Evolutionary conservation across 306 rosid genomes (phyloP).

Genomic region (Dicorynia guianensis): DNA sequence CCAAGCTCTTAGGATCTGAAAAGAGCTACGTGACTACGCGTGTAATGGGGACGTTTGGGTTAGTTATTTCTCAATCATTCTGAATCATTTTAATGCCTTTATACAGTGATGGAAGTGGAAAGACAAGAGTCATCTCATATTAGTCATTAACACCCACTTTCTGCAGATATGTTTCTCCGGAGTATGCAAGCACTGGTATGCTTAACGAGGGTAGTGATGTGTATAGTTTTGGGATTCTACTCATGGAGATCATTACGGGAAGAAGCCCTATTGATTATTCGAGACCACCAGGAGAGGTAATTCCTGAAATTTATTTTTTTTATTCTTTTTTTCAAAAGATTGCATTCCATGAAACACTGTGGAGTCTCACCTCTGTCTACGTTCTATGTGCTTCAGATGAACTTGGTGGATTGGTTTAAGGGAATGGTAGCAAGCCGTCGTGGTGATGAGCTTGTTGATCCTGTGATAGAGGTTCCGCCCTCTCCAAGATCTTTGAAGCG

Average conservation of each 20-base stretch:
- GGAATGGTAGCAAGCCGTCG: slow-evolving; percentile 90
- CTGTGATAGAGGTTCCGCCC: slow-evolving; percentile 76
- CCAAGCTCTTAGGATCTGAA: slow-evolving; percentile 88
- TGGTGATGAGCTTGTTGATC: slow-evolving; percentile 83
- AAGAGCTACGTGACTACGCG: slow-evolving; percentile 92
- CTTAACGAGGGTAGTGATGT: slow-evolving; percentile 95
- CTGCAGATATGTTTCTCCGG: slow-evolving; percentile 94
- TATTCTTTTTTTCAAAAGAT: not conserved
- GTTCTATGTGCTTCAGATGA: slow-evolving; percentile 69
- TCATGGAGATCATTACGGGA: slow-evolving; percentile 98
- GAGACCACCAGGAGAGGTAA: slow-evolving; percentile 91
- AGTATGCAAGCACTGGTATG: slow-evolving; percentile 97
- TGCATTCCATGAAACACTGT: slow-evolving; percentile 4
- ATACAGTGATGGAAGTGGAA: not conserved
- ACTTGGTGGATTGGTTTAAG: slow-evolving; percentile 96
- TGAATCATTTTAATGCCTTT: slow-evolving; percentile 6
- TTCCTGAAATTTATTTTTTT: slow-evolving; percentile 25
- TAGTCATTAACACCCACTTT: slow-evolving; percentile 12
- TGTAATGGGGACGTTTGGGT: slow-evolving; percentile 99
- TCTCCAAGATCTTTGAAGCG: slow-evolving; percentile 83
- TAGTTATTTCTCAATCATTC: slow-evolving; percentile 46
- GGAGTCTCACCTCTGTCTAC: slow-evolving; percentile 23
- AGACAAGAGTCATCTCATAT: not conserved
- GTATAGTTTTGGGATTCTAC: slow-evolving; percentile 91
- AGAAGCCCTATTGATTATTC: slow-evolving; percentile 95